Conservation (phyloP, 441 rosid species). For the Pelargonium cotyledonis region DNA sequence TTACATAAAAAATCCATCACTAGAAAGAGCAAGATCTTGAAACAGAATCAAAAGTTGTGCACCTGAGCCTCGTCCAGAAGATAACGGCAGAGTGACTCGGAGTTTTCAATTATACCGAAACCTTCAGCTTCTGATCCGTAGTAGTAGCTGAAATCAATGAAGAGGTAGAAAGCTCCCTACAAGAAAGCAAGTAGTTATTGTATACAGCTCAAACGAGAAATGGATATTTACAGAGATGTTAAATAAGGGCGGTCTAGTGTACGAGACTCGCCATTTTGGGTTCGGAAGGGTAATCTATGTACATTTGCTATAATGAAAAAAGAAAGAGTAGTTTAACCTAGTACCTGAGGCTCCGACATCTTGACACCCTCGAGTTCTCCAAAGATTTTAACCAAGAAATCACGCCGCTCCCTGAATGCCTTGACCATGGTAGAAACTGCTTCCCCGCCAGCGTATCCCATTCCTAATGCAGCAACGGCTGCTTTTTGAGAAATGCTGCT, state of each 20-base stretch:
- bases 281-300: no score
- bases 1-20: no score
- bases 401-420: slow-evolving; percentile 87
- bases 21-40: no score
- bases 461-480: slow-evolving; percentile 78
- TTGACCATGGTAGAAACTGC: slow-evolving; percentile 69
- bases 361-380: slow-evolving; percentile 69
- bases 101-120: slow-evolving; percentile 61
- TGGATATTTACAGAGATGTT: no score
- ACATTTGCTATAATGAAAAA: no score
- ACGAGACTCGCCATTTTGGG: no score
- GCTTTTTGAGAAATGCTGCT: slow-evolving; percentile 38
- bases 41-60: slow-evolving; percentile 6
- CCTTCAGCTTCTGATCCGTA: slow-evolving; percentile 70
- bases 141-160: slow-evolving; percentile 73
- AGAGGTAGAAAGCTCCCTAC: slow-evolving; percentile 97
- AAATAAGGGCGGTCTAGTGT: no score
- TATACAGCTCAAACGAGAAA: no score
- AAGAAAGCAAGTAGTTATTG: slow-evolving; percentile 10
- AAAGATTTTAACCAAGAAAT: slow-evolving; percentile 71
- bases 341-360: slow-evolving; percentile 86
- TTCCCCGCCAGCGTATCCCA: slow-evolving; percentile 94
- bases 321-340: background rate
- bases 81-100: slow-evolving; percentile 68
- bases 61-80: slow-evolving; percentile 62